Evolutionary conservation across 768 basidiomycete species (phyloP).

Genomic region (Kwoniella bestiolae): DNA sequence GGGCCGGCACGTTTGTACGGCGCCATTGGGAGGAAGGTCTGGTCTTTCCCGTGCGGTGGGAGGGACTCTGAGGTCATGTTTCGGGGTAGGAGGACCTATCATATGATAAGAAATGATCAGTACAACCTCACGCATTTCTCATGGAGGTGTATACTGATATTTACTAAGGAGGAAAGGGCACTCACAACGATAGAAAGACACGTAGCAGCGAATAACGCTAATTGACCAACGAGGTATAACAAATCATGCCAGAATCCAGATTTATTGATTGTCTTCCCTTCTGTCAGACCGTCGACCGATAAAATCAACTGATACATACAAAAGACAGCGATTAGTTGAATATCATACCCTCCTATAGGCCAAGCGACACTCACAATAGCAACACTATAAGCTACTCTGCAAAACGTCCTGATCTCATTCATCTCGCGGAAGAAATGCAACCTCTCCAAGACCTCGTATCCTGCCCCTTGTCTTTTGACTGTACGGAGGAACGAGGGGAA

Average conservation of each 20-base stretch:
- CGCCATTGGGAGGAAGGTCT: conserved; percentile 31
- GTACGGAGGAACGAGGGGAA: conserved; percentile 37
- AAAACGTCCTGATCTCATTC: conserved; percentile 37
- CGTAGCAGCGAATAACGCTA: conserved; percentile 31
- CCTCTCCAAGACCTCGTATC: conserved; percentile 39
- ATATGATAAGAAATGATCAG: no score
- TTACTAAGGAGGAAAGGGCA: no score
- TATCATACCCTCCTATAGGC: no score
- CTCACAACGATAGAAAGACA: conserved; percentile 38
- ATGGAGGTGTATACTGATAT: neutral
- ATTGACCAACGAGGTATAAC: conserved; percentile 24
- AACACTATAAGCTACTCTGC: conserved; percentile 31
- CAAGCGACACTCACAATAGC: conserved; percentile 30
- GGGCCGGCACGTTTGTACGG: conserved; percentile 28
- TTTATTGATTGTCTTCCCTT: conserved; percentile 24
- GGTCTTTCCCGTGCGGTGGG: conserved; percentile 17
- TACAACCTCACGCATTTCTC: no score
- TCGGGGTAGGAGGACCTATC: conserved; percentile 40
- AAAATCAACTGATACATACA: conserved; percentile 23
- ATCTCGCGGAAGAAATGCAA: conserved; percentile 43
- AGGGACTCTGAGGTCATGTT: conserved; percentile 46
- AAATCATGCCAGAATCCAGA: conserved; percentile 31
- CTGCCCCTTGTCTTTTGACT: conserved; percentile 33
- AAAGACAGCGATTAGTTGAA: neutral
- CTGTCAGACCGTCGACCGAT: conserved; percentile 31